Evolutionary conservation across 129 eudicot genomes (phyloP).

Genomic region (Saussurea involucrata): DNA sequence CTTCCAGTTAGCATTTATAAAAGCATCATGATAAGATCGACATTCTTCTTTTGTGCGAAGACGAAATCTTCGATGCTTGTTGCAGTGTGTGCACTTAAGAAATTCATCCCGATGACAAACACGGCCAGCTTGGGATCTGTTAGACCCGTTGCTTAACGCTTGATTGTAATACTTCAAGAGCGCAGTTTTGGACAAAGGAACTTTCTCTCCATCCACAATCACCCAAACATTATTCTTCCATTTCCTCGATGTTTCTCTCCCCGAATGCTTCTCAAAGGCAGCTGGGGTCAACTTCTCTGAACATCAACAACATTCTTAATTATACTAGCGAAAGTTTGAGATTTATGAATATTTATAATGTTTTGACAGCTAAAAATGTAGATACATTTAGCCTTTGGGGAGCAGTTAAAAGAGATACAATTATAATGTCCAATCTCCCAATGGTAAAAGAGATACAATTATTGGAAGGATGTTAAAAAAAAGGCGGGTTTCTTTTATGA

Average conservation of each 20-base stretch:
- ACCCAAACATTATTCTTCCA: constrained; percentile 82
- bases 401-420: neutral
- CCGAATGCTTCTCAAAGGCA: constrained; percentile 88
- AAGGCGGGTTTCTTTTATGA: neutral
- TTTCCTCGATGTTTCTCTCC: constrained; percentile 70
- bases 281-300: constrained; percentile 70
- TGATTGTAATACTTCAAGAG: constrained; percentile 59
- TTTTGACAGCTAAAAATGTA: neutral
- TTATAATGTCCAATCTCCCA: neutral
- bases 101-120: constrained; percentile 69
- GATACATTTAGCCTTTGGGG: neutral
- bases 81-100: constrained; percentile 50
- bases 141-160: constrained; percentile 46
- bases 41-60: constrained; percentile 78
- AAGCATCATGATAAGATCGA: constrained; percentile 53
- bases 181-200: constrained; percentile 53
- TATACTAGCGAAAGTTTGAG: neutral
- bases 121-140: constrained; percentile 44
- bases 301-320: neutral
- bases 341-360: neutral
- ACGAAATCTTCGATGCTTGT: constrained; percentile 64
- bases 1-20: constrained; percentile 45
- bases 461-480: neutral
- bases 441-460: neutral
- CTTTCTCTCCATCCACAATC: constrained; percentile 68